Evolutionary conservation across 306 rosid genomes (phyloP), one percentile per base, ranked within the genome.

Genomic region (Myrica gale): DNA sequence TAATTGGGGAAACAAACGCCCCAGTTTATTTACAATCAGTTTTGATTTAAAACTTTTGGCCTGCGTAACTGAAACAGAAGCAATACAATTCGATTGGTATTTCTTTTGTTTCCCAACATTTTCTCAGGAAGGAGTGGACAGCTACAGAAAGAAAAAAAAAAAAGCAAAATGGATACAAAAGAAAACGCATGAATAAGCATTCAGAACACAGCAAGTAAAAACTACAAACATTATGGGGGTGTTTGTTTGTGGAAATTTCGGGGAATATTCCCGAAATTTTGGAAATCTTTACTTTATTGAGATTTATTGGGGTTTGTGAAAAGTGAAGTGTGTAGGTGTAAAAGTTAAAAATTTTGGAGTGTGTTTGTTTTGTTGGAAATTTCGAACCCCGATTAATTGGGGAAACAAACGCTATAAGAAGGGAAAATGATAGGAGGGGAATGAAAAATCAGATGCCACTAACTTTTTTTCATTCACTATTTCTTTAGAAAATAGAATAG

Each of bases 141-240:
- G 26, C 63, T n/a, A 63, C 7, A 17, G 47, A 42, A 42, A 7
- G 13, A 16, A 39, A 66, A 4, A 21, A 57, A 16, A 39, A 66
- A 4, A 21, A 57, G 9, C 16, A 57, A 57, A 21, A 20, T 9
- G 21, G 32, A 57, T 4, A 21, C 3, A 8, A 57, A 5, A 57
- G 21, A 57, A 57, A 10, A 57, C 11, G 1, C 15, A 21, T 4
- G 6, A 57, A 21, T 13, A 57, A 20, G 9, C 21, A 57, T 20
- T 26, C 3, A 61, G 5, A 75, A 44, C 66, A 57, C 57, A 69
- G 44, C 70, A 65, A 9, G 70, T 56, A 55, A 20, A 67, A 44
- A 62, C 6, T 15, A 51, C 10, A 43, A 11, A 53, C 13, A 70
- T 41, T 47, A 16, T 2, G n/a, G n/a, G n/a, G n/a, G n/a, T n/a